Evolutionary conservation across 2,329 filamentous ascomycete species (phyloP), one percentile per base, ranked within the genome.

Genomic region (Paecilomyces sp.): DNA sequence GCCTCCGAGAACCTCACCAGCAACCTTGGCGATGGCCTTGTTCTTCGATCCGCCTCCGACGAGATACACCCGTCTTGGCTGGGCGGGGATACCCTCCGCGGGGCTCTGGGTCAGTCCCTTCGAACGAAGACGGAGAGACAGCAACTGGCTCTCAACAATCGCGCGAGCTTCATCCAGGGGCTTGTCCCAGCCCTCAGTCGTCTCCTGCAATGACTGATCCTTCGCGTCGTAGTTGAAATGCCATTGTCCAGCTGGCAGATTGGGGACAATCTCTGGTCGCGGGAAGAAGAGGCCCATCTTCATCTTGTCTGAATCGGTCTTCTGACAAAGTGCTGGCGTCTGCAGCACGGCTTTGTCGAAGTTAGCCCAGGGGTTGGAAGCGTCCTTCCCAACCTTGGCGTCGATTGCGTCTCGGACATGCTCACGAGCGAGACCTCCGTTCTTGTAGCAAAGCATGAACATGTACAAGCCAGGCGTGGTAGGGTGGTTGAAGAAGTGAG

Each of bases 361-460:
- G 57, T 76, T 81, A 56, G 85, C 83, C 94, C 94, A 99, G 11
- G 81, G 79, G 59, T 88, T 74, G 9, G 70, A 60, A n/a, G 71
- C 81, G 31, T 75, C 72, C 9, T 79, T 73, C 28, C 77, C 75
- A 24, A 78, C 74, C 50, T 73, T 70, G 58, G 75, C 67, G 62
- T 91, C 88, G 57, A 97, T 85, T 0, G 85, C 82, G 71, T 99
- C 91, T 58, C 94, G 89, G 63, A 97, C 85, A 68, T 90, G 87
- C 73, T 99, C 94, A 53, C 94, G 89, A 1, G 94, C 93, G 1
- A 97, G 85, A 1, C 92, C 92, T 66, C 94, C 94, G 77, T 99
- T 99, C 78, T 97, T 97, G 81, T 97, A 99, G 82, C 94, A 99
- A 36, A 99, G 86, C 94, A 99, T 99, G 77, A 99, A 97, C 94